Percentiles rank a stretch among this genome's conserved stretches.
These are phyloP conservation scores for Candida easanensis DNA, from an alignment of 805 yeast species.

Conservation along the genomic window DNA sequence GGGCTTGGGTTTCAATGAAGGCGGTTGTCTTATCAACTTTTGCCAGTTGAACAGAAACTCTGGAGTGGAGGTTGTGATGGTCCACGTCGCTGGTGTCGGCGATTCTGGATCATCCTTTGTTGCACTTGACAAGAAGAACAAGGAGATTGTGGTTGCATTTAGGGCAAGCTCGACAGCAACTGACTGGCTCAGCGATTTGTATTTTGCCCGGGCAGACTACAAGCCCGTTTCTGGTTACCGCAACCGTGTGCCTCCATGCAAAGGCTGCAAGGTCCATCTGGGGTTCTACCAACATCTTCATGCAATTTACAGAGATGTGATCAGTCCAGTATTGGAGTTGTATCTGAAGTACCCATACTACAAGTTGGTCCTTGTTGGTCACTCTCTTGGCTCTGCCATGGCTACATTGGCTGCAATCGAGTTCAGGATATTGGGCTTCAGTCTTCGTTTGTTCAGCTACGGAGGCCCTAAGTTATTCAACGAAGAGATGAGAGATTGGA, in stretches of 20 bases:
- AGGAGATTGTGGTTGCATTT: conserved; percentile 52
- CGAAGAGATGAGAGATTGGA: conserved; percentile 45
- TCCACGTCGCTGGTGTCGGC: conserved; percentile 16
- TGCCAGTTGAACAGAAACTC: conserved; percentile 14
- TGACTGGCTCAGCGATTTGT: conserved; percentile 68
- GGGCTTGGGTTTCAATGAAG: conserved; percentile 10
- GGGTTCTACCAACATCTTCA: conserved; percentile 56
- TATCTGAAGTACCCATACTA: conserved; percentile 43
- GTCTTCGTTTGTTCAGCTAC: conserved; percentile 54
- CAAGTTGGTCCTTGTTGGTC: conserved; percentile 58
- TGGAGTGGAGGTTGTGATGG: conserved; percentile 13
- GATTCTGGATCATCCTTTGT: conserved; percentile 52
- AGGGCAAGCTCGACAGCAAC: conserved; percentile 63
- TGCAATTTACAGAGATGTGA: conserved; percentile 34
- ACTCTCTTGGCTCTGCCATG: conserved; percentile 75
- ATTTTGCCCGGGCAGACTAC: conserved; percentile 29
- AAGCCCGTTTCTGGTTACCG: conserved; percentile 4
- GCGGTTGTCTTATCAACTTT: conserved; percentile 22
- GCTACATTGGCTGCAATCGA: conserved; percentile 66
- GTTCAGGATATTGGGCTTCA: conserved; percentile 49
- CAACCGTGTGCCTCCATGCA: conserved; percentile 33
- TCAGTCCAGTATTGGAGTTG: conserved; percentile 32
- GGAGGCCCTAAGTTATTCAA: conserved; percentile 73
- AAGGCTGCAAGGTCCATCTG: conserved; percentile 55
- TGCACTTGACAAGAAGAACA: conserved; percentile 44